Percentiles rank a stretch among this genome's conserved stretches.
phyloP scores from a whole-genome alignment of 805 yeast genomes.

The Lipomyces oligophaga region DNA sequence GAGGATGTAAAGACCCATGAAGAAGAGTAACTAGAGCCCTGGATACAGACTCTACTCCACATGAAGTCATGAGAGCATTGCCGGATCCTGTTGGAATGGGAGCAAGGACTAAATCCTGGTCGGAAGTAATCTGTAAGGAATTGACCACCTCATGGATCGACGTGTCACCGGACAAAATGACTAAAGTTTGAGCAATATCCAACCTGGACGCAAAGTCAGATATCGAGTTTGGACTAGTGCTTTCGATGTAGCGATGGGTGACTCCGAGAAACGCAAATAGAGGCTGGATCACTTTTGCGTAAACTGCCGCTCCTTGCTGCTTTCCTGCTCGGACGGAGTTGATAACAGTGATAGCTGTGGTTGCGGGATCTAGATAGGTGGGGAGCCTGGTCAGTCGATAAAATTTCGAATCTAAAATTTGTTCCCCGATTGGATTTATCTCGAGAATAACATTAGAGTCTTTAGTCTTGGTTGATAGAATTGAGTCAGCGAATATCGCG shows the following conservation, averaged over 20 bases:
- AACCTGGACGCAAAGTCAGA: slow-evolving; percentile 36
- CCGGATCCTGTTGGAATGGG: slow-evolving; percentile 81
- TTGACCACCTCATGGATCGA: slow-evolving; percentile 75
- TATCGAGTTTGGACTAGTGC: slow-evolving; percentile 34
- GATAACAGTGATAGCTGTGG: slow-evolving; percentile 35
- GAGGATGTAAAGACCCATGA: slow-evolving; percentile 13
- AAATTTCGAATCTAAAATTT: not conserved
- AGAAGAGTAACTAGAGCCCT: slow-evolving; percentile 9
- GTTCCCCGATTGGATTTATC: too few relatives aligned
- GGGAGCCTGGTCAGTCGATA: slow-evolving; percentile 9
- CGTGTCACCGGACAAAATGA: slow-evolving; percentile 83
- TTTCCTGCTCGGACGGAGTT: slow-evolving; percentile 38
- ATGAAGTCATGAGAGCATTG: slow-evolving; percentile 68
- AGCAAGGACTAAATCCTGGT: slow-evolving; percentile 19
- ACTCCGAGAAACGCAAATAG: slow-evolving; percentile 37
- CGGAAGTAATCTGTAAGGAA: slow-evolving; percentile 33
- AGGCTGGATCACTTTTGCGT: slow-evolving; percentile 36
- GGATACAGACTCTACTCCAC: slow-evolving; percentile 42
- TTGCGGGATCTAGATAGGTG: slow-evolving; percentile 5
- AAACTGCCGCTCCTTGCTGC: slow-evolving; percentile 30
- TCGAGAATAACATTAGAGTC: too few relatives aligned
- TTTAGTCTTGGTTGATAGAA: too few relatives aligned
- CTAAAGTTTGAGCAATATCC: slow-evolving; percentile 39
- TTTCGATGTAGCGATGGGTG: slow-evolving; percentile 38
- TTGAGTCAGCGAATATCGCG: too few relatives aligned